Evolutionary conservation across 2,329 filamentous ascomycete species (phyloP), one percentile per base, ranked within the genome.

Genomic region (Diaporthe citri): DNA sequence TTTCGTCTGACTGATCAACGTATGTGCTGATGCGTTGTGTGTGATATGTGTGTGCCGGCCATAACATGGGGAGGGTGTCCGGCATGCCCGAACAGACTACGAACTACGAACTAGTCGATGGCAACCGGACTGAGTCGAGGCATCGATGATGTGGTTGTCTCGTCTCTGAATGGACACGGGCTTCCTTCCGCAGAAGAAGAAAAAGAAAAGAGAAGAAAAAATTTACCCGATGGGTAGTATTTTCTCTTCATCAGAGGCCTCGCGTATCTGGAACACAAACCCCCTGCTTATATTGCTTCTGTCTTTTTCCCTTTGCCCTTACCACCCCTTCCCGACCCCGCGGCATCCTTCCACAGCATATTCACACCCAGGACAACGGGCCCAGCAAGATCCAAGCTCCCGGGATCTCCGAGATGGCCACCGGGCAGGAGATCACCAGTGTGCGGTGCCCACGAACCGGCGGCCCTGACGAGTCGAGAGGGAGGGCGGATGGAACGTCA

Each of bases 101-200:
- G 48, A 69, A 69, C 64, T 69, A 28, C 46, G n/a, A 55, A 41
- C 64, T 69, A 69, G 48, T 12, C 48, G 22, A 69, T 69, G 64
- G 64, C 17, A 39, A 39, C 34, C n/a, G 34, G 41, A 52, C 52
- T 69, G 64, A 69, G 64, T 69, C 64, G 64, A 28, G 46, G 41
- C 60, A 64, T 64, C 64, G 34, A 52, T 13, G 64, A 55, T 69
- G 64, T 39, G 48, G 41, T n/a, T 22, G 15, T n/a, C 48, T 28
- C 48, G 48, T 28, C 31, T 41, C 1, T 55, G 34, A 28, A 55
- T 52, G 34, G 64, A 25, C 64, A 1, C 34, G 43, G 43, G 0
- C 22, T 51, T 25, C 2, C 39, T 41, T 22, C 51, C 17, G 13
- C 15, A 28, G 31, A 12, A 28, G 39, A 12, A 69, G n/a, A 39